Base-by-base conservation (phyloP, 169 alveolate genomes). In the Plasmodium fragile region DNA sequence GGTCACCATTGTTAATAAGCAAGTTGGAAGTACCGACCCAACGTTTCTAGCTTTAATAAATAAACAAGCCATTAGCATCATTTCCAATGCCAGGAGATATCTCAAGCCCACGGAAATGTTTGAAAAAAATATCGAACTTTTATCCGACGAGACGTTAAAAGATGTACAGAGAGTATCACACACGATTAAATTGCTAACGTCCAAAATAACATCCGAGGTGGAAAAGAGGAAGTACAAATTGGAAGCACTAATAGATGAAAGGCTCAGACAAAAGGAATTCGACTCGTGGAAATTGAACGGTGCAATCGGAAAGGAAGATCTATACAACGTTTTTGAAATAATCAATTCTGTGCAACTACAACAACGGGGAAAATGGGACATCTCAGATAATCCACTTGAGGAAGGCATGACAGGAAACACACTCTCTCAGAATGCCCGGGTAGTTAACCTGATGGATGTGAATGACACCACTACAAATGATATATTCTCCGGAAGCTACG, bases 401-500 rank as follows among this genome's bases (percentile, higher is more conserved):
- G 94, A 78, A 78, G 94, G 94, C 3, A 77, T 89, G 78, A 65
- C 36, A 25, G 94, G 94, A 6, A 78, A 59, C 8, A 79, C 89
- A 11, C 52, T 89, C n/a, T 30, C 81, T 28, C 94, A 89, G 81
- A 89, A 95, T 81, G 83, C 92, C 36, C 95, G 96, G 13, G 89
- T 87, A 41, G 89, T 81, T 4, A 55, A 92, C 77, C 1, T 6
- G 75, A 65, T 10, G n/a, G 75, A n/a, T 18, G 7, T 10, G 30
- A 18, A 5, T 65, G 36, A 0, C 36, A 65, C 41, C 36, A 65
- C 13, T 65, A 65, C 18, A 30, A 92, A 81, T 59, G 73, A 71
- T 43, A 82, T 85, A 25, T 96, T 95, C 36, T 78, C 65, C 25
- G 98, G 98, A 16, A 83, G 97, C 3, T 96, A 92, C 59, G 94